Conservation (phyloP, 2,329 filamentous ascomycete species). For the Colletotrichum cordylinicola region DNA sequence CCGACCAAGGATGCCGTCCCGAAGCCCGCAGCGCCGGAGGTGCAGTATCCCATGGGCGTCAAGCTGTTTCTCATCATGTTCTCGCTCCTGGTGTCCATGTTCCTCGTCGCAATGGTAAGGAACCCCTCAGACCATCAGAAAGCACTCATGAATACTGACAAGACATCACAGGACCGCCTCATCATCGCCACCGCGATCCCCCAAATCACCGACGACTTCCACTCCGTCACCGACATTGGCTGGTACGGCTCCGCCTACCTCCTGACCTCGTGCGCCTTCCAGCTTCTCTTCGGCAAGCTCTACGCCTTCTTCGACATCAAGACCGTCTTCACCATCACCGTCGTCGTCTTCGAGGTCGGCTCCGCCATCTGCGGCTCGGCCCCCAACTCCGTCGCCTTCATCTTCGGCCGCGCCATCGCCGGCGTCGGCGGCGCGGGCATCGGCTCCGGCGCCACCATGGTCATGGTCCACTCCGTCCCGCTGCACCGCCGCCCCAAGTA, state of each 20-base stretch:
- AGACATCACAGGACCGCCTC: slow-evolving; percentile 31
- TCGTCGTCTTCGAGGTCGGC: slow-evolving; percentile 33
- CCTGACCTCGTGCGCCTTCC: slow-evolving; percentile 32
- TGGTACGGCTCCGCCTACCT: slow-evolving; percentile 36
- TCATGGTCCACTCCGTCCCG: slow-evolving; percentile 35
- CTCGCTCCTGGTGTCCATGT: slow-evolving; percentile 21
- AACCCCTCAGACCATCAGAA: accelerated
- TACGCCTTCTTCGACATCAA: slow-evolving; percentile 34
- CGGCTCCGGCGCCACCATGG: slow-evolving; percentile 37
- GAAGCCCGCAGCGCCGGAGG: neutral
- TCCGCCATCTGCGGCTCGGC: slow-evolving; percentile 37
- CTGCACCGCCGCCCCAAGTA: slow-evolving; percentile 41
- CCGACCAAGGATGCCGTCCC: neutral
- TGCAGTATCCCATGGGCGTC: slow-evolving; percentile 11
- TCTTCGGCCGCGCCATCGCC: slow-evolving; percentile 41
- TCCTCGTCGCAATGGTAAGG: slow-evolving; percentile 20
- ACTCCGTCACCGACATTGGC: slow-evolving; percentile 31
- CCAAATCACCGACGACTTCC: slow-evolving; percentile 35
- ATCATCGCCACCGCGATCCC: slow-evolving; percentile 45
- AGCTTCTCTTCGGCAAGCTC: slow-evolving; percentile 34
- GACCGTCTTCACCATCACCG: slow-evolving; percentile 27
- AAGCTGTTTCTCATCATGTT: slow-evolving; percentile 25
- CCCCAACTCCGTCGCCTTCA: slow-evolving; percentile 36
- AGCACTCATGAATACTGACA: neutral
- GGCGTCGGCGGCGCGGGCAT: slow-evolving; percentile 41